Evolutionary conservation across 176 grass and related monocot genomes (phyloP).

Genomic region (Secale cereale): DNA sequence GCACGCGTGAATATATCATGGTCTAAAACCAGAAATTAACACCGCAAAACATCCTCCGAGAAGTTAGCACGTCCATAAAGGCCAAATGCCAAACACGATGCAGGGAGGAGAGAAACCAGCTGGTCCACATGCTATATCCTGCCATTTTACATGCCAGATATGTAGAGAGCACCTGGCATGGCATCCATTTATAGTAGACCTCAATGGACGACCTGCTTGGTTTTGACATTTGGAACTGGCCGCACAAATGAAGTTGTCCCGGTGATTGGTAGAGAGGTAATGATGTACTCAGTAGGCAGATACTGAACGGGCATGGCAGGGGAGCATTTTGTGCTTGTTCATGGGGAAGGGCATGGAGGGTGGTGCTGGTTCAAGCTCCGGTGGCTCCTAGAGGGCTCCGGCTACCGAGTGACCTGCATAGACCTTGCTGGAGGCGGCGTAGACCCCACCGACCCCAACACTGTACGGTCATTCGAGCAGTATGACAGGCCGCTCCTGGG

Average conservation of each 20-base stretch:
- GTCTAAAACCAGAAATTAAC: neutral
- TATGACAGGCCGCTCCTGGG: constrained; percentile 54
- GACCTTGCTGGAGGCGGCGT: constrained; percentile 52
- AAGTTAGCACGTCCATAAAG: constrained; percentile 15
- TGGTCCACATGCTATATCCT: constrained; percentile 22
- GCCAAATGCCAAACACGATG: neutral
- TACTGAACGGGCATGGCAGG: neutral
- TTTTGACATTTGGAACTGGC: constrained; percentile 24
- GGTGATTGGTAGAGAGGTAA: neutral
- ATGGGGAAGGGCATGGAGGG: constrained; percentile 62
- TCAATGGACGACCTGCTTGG: neutral
- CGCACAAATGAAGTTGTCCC: neutral
- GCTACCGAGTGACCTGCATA: constrained; percentile 47
- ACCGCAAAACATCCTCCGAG: neutral
- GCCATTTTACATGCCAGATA: constrained; percentile 16
- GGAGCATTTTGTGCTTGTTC: constrained; percentile 47
- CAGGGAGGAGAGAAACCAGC: constrained; percentile 22
- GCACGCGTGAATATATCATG: neutral
- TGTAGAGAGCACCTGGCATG: neutral
- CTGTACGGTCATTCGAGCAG: constrained; percentile 30
- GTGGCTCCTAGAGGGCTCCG: constrained; percentile 43
- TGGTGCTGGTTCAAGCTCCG: constrained; percentile 79
- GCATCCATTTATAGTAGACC: neutral
- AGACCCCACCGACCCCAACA: constrained; percentile 46
- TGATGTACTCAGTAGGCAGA: neutral